phyloP scores from a whole-genome alignment of 2,329 filamentous ascomycete genomes.

The Fusarium torulosum region DNA sequence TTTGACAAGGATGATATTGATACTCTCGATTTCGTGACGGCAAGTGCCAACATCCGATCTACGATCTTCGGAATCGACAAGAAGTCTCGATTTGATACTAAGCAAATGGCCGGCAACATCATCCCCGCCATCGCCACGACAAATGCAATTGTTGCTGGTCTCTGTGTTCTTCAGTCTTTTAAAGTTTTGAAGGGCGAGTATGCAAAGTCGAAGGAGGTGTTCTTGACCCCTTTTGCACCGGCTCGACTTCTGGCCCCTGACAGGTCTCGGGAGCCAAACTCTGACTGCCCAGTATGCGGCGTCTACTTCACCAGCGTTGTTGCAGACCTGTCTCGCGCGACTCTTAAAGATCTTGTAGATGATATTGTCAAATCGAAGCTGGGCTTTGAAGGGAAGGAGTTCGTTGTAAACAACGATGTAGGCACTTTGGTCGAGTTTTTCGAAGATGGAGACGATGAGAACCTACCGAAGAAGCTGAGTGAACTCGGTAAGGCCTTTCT shows the following conservation, averaged over 20 bases:
- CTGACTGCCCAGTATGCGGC: slow-evolving; percentile 85
- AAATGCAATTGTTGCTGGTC: slow-evolving; percentile 93
- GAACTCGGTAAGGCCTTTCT: slow-evolving; percentile 73
- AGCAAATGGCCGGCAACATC: slow-evolving; percentile 99
- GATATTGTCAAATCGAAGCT: slow-evolving; percentile 77
- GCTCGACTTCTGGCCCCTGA: slow-evolving; percentile 71
- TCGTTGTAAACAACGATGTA: slow-evolving; percentile 80
- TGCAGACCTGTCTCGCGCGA: slow-evolving; percentile 78
- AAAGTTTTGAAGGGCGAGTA: slow-evolving; percentile 85
- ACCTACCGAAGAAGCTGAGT: slow-evolving; percentile 80
- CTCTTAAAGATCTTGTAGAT: slow-evolving; percentile 83
- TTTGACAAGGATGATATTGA: slow-evolving; percentile 99
- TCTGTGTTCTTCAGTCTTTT: slow-evolving; percentile 93
- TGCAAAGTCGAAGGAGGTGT: slow-evolving; percentile 82
- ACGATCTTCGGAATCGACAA: slow-evolving; percentile 88
- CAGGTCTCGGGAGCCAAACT: slow-evolving; percentile 74
- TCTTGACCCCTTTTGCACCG: slow-evolving; percentile 76
- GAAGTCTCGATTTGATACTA: slow-evolving; percentile 95
- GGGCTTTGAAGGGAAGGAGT: slow-evolving; percentile 81
- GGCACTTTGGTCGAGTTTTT: slow-evolving; percentile 75
- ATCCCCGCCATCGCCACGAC: slow-evolving; percentile 98
- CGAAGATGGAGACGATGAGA: slow-evolving; percentile 84
- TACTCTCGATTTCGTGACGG: slow-evolving; percentile 92
- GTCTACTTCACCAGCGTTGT: slow-evolving; percentile 75
- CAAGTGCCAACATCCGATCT: slow-evolving; percentile 90